A percentile compares a stretch with the other conserved stretches of the same genome.
Conservation (phyloP, 345 rosid genomes). For the Citrus unshiu region DNA sequence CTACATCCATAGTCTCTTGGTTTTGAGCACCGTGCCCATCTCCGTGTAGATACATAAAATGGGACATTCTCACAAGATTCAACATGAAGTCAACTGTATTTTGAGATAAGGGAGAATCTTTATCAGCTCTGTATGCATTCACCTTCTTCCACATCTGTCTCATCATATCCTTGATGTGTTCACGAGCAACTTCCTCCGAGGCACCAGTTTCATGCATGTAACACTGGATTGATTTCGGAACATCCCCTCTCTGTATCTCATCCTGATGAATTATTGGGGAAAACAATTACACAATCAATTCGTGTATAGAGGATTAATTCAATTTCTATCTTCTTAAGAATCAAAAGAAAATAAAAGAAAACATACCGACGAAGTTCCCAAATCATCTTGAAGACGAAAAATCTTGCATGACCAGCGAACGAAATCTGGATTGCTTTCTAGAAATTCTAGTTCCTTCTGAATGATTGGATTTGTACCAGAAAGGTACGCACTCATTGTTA, state of each 20-base stretch:
- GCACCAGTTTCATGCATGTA: slow-evolving; percentile 32
- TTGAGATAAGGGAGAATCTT: neutral
- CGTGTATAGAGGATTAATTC: too few relatives aligned
- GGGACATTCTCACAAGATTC: slow-evolving; percentile 5
- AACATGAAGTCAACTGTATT: neutral
- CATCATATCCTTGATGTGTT: slow-evolving; percentile 13
- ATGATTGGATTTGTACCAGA: neutral
- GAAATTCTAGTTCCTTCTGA: neutral
- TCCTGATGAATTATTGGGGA: neutral
- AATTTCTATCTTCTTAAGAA: too few relatives aligned
- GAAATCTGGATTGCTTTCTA: neutral
- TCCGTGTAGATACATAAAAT: slow-evolving; percentile 1
- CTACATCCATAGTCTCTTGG: neutral
- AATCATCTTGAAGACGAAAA: slow-evolving; percentile 22
- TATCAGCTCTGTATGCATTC: neutral
- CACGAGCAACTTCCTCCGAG: slow-evolving; percentile 25
- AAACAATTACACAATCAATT: neutral
- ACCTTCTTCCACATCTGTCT: slow-evolving; percentile 24
- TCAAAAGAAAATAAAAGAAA: neutral
- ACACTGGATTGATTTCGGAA: slow-evolving; percentile 35
- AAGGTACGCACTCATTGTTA: neutral
- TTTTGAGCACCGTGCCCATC: slow-evolving; percentile 12
- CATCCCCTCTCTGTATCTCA: slow-evolving; percentile 32
- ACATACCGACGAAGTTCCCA: slow-evolving; percentile 21
- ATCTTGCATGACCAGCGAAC: neutral